phyloP scores from a whole-genome alignment of 2,329 filamentous ascomycete species.

The Rosellinia necatrix region DNA sequence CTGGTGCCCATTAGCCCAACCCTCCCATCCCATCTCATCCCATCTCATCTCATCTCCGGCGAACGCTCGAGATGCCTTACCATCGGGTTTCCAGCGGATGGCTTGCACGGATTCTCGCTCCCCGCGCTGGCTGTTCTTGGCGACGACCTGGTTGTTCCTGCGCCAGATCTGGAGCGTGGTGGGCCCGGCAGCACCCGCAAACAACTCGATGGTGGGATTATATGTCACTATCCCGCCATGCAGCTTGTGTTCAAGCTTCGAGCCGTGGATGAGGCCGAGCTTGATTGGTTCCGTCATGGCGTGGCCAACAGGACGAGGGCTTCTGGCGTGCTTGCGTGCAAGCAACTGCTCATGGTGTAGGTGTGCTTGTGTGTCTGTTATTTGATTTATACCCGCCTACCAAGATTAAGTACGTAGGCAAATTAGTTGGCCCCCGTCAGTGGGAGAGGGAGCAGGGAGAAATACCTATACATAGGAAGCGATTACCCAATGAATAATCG shows the following conservation, averaged over 20 bases:
- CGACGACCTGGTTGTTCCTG: constrained; percentile 71
- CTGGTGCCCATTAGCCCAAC: background rate
- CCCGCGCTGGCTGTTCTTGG: constrained; percentile 54
- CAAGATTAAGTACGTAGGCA: no score
- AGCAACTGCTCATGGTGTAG: constrained; percentile 28
- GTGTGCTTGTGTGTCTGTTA: no score
- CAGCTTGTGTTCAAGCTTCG: constrained; percentile 59
- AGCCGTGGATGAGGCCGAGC: constrained; percentile 60
- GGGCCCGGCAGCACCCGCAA: constrained; percentile 71
- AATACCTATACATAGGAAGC: no score
- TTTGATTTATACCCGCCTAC: no score
- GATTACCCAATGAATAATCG: no score
- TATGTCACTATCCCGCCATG: constrained; percentile 67
- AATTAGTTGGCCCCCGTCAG: no score
- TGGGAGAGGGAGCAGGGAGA: no score
- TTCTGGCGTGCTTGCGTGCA: constrained; percentile 11
- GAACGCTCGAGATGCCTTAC: constrained; percentile 44
- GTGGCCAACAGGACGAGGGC: constrained; percentile 20
- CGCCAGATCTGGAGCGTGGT: constrained; percentile 77
- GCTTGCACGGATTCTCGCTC: constrained; percentile 51
- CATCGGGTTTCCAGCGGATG: constrained; percentile 70
- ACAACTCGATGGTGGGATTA: constrained; percentile 84
- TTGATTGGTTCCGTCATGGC: constrained; percentile 39
- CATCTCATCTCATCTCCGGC: no score
- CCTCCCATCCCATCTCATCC: no score